A percentile compares a stretch with the other conserved stretches of the same genome.
These are phyloP conservation scores for Bremia lactucae DNA, from an alignment of 352 stramenopile genomes.

Conservation along the genomic window DNA sequence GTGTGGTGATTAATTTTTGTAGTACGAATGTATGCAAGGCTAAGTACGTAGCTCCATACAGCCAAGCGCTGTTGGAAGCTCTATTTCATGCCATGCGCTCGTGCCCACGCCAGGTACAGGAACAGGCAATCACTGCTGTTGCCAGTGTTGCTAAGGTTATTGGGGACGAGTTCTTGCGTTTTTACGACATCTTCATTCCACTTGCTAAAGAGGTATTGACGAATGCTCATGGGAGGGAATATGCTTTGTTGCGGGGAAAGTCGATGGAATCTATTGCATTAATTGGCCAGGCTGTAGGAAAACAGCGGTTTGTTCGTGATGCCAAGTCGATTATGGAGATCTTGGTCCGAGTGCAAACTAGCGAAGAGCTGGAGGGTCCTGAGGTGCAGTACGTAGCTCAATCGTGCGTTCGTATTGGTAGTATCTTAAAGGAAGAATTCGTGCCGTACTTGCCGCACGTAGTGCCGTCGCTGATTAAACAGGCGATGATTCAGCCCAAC, in stretches of 20 bases:
- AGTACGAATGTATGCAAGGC: constrained; percentile 77
- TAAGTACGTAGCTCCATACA: constrained; percentile 59
- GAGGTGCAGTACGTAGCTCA: constrained; percentile 84
- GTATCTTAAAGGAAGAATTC: constrained; percentile 81
- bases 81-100: constrained; percentile 72
- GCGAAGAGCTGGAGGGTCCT: constrained; percentile 53
- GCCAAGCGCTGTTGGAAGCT: constrained; percentile 56
- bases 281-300: constrained; percentile 82
- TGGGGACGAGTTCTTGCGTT: constrained; percentile 58
- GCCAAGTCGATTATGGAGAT: constrained; percentile 85
- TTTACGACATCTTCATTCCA: constrained; percentile 84
- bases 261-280: constrained; percentile 84
- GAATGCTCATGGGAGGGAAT: constrained; percentile 66
- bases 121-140: constrained; percentile 81
- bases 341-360: constrained; percentile 61
- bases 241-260: constrained; percentile 73
- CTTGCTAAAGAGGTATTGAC: constrained; percentile 77
- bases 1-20: constrained; percentile 80
- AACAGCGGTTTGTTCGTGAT: constrained; percentile 65
- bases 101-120: constrained; percentile 74
- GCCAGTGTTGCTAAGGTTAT: constrained; percentile 81
- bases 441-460: constrained; percentile 79
- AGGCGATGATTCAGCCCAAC: constrained; percentile 72
- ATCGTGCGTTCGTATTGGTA: constrained; percentile 78
- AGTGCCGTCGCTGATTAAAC: constrained; percentile 70